A percentile compares a stretch with the other conserved stretches of the same genome.
phyloP scores from a whole-genome alignment of 2,329 filamentous ascomycete species.

The Geosmithia morbida region DNA sequence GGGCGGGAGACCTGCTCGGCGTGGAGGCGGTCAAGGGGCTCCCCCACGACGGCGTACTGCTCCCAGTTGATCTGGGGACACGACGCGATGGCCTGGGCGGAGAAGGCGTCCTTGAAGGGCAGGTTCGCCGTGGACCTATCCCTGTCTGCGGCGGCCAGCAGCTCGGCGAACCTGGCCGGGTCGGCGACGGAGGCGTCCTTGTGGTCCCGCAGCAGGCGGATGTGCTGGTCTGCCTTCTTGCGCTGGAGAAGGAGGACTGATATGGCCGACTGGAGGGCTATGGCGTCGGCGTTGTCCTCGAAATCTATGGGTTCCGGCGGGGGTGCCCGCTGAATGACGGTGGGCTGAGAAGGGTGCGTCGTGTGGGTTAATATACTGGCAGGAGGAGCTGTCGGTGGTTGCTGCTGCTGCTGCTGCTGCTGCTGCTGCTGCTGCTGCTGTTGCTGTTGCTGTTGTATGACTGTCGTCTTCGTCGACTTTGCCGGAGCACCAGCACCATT shows the following conservation, averaged over 20 bases:
- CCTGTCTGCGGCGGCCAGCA: slow-evolving; percentile 32
- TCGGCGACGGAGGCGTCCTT: slow-evolving; percentile 58
- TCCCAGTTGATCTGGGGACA: slow-evolving; percentile 89
- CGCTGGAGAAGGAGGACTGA: slow-evolving; percentile 78
- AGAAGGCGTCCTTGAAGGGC: slow-evolving; percentile 3
- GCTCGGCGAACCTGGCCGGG: slow-evolving; percentile 56
- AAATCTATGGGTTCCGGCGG: slow-evolving; percentile 40
- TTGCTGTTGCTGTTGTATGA: no score
- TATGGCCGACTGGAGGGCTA: slow-evolving; percentile 75
- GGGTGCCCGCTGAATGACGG: slow-evolving; percentile 26
- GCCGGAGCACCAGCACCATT: no score
- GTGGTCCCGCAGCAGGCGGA: slow-evolving; percentile 52
- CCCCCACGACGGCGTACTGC: slow-evolving; percentile 79
- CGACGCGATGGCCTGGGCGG: slow-evolving; percentile 68
- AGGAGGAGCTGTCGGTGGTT: slow-evolving; percentile 5
- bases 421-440: no score
- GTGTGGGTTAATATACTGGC: slow-evolving; percentile 27
- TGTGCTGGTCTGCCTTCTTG: slow-evolving; percentile 61
- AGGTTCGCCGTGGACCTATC: slow-evolving; percentile 1
- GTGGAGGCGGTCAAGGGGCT: slow-evolving; percentile 68
- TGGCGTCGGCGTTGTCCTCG: slow-evolving; percentile 64
- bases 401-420: not conserved
- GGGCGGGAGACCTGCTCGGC: slow-evolving; percentile 61
- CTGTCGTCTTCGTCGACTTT: no score
- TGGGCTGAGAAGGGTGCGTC: slow-evolving; percentile 21